Evolutionary conservation across 495 filamentous ascomycete genomes (phyloP).

Genomic region (Physcia stellaris): DNA sequence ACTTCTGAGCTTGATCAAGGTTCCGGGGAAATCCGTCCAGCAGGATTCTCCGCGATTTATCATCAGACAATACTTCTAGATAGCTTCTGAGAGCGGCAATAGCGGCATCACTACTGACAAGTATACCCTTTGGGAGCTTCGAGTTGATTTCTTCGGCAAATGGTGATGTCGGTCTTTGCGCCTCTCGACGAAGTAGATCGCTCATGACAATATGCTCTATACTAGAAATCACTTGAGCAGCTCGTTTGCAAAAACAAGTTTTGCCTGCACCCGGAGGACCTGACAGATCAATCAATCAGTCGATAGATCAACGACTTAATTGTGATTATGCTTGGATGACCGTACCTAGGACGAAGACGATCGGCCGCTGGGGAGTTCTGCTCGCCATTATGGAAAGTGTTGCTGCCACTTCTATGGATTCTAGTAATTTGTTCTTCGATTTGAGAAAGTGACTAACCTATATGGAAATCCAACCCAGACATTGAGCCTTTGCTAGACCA

Average conservation of each 20-base stretch:
- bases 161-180: not conserved
- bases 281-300: not conserved
- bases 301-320: not conserved
- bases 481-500: not conserved
- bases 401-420: not conserved
- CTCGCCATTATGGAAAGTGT: not conserved
- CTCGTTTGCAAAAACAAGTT: not conserved
- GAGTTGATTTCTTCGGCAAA: constrained; percentile 1
- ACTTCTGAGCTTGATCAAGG: not conserved
- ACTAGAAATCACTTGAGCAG: not conserved
- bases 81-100: not conserved
- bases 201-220: constrained; percentile 1
- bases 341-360: constrained; percentile 5
- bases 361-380: not conserved
- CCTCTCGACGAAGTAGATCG: not conserved
- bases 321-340: not conserved
- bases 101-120: not conserved
- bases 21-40: constrained; percentile 2
- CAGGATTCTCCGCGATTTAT: not conserved
- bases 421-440: not conserved
- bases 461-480: not conserved
- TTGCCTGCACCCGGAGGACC: constrained; percentile 2
- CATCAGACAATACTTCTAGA: not conserved
- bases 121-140: not conserved
- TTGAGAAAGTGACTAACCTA: not conserved